phyloP scores from a whole-genome alignment of 768 basidiomycete species.

The Leccinum olivaceopallidum region DNA sequence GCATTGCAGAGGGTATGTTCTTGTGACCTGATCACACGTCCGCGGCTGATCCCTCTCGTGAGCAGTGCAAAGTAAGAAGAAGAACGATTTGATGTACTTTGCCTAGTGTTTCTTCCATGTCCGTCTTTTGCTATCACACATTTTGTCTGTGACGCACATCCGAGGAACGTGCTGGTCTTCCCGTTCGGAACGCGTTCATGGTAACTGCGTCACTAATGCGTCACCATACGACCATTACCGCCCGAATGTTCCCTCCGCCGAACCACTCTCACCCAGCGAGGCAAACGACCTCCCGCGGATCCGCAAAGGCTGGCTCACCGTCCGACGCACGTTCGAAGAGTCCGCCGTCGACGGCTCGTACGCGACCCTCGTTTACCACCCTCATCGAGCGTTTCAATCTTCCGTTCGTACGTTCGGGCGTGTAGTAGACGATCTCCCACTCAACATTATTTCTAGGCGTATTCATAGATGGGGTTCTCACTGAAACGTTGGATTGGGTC shows the following conservation, averaged over 20 bases:
- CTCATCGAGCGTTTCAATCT: too few species aligned
- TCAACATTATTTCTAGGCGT: too few species aligned
- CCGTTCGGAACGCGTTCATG: too few species aligned
- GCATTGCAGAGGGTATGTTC: constrained; percentile 79
- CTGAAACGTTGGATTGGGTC: too few species aligned
- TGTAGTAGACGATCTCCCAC: too few species aligned
- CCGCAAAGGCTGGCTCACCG: constrained; percentile 81
- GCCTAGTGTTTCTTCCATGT: constrained; percentile 50
- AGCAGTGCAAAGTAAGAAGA: constrained; percentile 98
- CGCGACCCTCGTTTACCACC: constrained; percentile 56
- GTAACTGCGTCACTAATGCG: not conserved
- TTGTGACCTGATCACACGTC: constrained; percentile 2
- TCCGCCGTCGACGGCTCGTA: constrained; percentile 63
- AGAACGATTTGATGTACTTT: constrained; percentile 96
- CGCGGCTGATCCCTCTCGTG: constrained; percentile 29
- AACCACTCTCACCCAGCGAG: constrained; percentile 25
- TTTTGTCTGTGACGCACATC: not conserved
- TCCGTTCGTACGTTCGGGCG: too few species aligned
- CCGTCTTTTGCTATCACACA: constrained; percentile 10
- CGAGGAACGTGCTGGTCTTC: not conserved
- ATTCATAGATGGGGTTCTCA: too few species aligned
- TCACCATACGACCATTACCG: constrained; percentile 23
- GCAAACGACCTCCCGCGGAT: constrained; percentile 60
- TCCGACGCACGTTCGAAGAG: constrained; percentile 79
- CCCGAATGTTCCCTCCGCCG: constrained; percentile 27